Percentiles rank a stretch among this genome's conserved stretches.
phyloP scores from a whole-genome alignment of 768 basidiomycete species.

The Mycena chlorophos region DNA sequence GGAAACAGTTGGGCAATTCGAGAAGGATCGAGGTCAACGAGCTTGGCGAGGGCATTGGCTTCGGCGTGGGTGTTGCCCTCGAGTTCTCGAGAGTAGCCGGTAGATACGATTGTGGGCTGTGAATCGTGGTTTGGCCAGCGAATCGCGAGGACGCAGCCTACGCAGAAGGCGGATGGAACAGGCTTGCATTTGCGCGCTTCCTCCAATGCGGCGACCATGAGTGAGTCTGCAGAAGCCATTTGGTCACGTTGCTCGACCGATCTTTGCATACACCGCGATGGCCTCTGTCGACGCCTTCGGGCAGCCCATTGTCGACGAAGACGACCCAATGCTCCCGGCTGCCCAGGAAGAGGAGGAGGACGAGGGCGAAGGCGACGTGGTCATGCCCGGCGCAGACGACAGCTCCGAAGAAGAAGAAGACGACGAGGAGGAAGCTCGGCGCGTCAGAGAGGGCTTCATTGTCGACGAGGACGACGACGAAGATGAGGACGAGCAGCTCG shows the following conservation, averaged over 20 bases:
- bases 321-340: slow-evolving; percentile 63
- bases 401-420: slow-evolving; percentile 91
- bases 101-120: slow-evolving; percentile 45
- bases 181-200: slow-evolving; percentile 75
- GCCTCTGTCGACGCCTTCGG: no score
- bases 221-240: slow-evolving; percentile 25
- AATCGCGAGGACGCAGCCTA: slow-evolving; percentile 78
- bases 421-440: slow-evolving; percentile 82
- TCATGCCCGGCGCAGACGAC: slow-evolving; percentile 59
- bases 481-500: slow-evolving; percentile 70
- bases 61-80: slow-evolving; percentile 97
- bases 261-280: slow-evolving; percentile 41
- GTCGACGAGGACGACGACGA: slow-evolving; percentile 89
- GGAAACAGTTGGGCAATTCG: slow-evolving; percentile 48
- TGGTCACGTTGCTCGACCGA: background rate
- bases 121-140: slow-evolving; percentile 22
- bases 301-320: no score
- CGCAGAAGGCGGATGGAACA: slow-evolving; percentile 79
- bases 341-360: slow-evolving; percentile 60
- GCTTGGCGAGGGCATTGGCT: slow-evolving; percentile 86
- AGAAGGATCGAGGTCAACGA: slow-evolving; percentile 43
- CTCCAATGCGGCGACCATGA: slow-evolving; percentile 62
- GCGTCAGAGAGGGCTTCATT: slow-evolving; percentile 87
- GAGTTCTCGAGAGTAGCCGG: slow-evolving; percentile 88
- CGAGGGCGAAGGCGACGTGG: slow-evolving; percentile 56